Base-by-base conservation (phyloP, 2,329 filamentous ascomycete species). In the Calonectria pseudoreteaudii region DNA sequence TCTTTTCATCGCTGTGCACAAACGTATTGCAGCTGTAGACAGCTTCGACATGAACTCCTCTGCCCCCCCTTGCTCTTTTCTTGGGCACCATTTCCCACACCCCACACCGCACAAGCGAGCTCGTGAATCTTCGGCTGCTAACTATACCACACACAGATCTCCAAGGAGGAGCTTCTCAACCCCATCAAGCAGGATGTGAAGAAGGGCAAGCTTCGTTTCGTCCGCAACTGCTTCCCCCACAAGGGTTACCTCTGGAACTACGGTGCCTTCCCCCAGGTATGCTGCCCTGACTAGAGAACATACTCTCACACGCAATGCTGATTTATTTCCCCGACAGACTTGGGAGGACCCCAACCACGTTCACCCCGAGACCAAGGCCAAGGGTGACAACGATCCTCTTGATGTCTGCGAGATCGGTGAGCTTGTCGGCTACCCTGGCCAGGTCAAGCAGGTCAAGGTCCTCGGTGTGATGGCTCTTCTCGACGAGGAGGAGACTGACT, bases 231-330 rank as follows among this genome's bases (percentile, higher is more conserved):
- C 93, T 99, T 99, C 92, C 97, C 97, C 82, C 97, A 99, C 94
- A 98, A 99, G 93, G 97, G 97, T 80, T 99, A 99, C 89, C 95
- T 99, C 82, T 99, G 97, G 97, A 99, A 99, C 93, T 99, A 99
- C 89, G 97, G 97, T 89, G 96, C 96, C 87, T 98, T 99, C 93
- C 97, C 97, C 83, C 95, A 97, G 91, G 95, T 97, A 91, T 84
- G 90, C 14, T 20, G 16, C 23, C 36, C 11, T 20, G 9, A 16
- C 23, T 18, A 11, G 23, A 28, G 34, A 38, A 20, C 1, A 62
- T 7, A 26, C 26, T 53, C 69, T 14, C 28, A 34, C 47, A 16
- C 65, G 67, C 30, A 68, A 23, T 26, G 50, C 71, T 78, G 56
- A 79, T 67, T 58, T 58, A 58, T 47, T 72, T 71, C 65, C 49